A percentile compares a stretch with the other conserved stretches of the same genome.
Conservation (phyloP, 2,329 filamentous ascomycete species). For the Paraphaeosphaeria minitans region DNA sequence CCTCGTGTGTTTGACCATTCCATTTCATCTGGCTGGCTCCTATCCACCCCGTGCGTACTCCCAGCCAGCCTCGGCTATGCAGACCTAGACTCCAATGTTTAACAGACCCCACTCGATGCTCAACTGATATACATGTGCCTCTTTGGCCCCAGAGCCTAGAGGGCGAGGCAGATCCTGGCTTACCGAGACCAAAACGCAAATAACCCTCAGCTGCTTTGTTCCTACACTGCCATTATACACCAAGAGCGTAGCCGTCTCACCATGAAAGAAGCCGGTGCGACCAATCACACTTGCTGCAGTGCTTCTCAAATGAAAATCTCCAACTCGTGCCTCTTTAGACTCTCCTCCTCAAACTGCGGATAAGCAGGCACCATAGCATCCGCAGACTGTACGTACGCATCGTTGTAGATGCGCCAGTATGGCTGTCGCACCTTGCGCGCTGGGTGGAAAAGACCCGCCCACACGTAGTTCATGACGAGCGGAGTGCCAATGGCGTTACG, state of each 20-base stretch:
- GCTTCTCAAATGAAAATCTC: conserved; percentile 75
- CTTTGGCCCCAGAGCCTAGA: not conserved
- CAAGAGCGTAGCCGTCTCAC: not conserved
- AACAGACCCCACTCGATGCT: conserved; percentile 9
- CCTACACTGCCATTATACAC: conserved; percentile 1
- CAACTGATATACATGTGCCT: conserved; percentile 13
- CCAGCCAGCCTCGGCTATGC: not conserved
- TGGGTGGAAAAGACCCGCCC: conserved; percentile 96
- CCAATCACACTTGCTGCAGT: not conserved
- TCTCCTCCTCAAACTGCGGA: conserved; percentile 81
- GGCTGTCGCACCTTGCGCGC: conserved; percentile 91
- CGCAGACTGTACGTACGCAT: conserved; percentile 90
- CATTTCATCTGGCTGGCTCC: not conserved
- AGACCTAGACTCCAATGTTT: conserved; percentile 11
- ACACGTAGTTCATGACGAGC: conserved; percentile 95
- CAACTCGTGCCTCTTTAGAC: conserved; percentile 77
- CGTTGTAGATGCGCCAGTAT: conserved; percentile 97
- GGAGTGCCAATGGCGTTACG: conserved; percentile 92
- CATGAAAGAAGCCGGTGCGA: not conserved
- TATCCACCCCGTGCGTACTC: not conserved
- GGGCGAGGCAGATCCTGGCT: conserved; percentile 2
- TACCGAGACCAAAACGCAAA: conserved; percentile 1
- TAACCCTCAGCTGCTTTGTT: not conserved
- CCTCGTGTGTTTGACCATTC: too few species aligned
- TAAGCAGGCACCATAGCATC: conserved; percentile 98